Evolutionary conservation across 1,284 basidiomycete genomes (phyloP).

Genomic region (Trametes sp.): DNA sequence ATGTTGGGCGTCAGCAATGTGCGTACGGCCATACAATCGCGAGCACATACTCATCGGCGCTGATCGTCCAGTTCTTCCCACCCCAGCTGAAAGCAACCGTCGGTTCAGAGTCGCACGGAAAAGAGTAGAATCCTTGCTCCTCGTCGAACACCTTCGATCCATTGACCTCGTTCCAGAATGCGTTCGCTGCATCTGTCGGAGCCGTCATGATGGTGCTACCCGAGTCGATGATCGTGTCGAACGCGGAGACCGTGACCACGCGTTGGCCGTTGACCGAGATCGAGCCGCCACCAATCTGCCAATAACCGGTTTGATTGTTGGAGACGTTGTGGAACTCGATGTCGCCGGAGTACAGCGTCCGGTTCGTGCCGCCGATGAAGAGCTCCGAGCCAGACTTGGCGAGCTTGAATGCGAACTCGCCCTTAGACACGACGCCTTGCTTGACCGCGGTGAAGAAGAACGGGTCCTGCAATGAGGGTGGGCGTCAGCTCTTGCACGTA

Average conservation of each 20-base stretch:
- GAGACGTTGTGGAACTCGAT: conserved; percentile 49
- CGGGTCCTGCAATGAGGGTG: conserved; percentile 20
- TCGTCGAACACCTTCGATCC: conserved; percentile 46
- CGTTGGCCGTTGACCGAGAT: conserved; percentile 29
- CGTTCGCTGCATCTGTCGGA: conserved; percentile 50
- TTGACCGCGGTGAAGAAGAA: conserved; percentile 55
- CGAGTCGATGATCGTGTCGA: conserved; percentile 51
- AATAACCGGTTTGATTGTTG: conserved; percentile 39
- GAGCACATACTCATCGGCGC: conserved; percentile 36
- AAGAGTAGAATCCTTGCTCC: conserved; percentile 39
- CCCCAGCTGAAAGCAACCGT: conserved; percentile 42
- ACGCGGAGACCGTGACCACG: conserved; percentile 34
- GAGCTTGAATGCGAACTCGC: conserved; percentile 60
- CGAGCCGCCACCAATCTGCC: conserved; percentile 37
- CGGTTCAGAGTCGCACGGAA: conserved; percentile 40
- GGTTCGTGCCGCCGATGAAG: conserved; percentile 57
- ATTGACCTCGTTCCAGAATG: conserved; percentile 53
- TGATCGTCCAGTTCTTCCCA: conserved; percentile 41
- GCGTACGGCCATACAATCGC: neutral
- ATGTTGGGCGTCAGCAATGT: no score
- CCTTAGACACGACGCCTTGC: conserved; percentile 44
- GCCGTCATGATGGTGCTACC: conserved; percentile 62
- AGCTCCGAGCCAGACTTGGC: conserved; percentile 55
- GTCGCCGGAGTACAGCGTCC: conserved; percentile 44
- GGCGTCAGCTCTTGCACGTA: neutral